Evolutionary conservation across 306 rosid species (phyloP), one percentile per base, ranked within the genome.

Genomic region (Fragaria nilgerrensis): DNA sequence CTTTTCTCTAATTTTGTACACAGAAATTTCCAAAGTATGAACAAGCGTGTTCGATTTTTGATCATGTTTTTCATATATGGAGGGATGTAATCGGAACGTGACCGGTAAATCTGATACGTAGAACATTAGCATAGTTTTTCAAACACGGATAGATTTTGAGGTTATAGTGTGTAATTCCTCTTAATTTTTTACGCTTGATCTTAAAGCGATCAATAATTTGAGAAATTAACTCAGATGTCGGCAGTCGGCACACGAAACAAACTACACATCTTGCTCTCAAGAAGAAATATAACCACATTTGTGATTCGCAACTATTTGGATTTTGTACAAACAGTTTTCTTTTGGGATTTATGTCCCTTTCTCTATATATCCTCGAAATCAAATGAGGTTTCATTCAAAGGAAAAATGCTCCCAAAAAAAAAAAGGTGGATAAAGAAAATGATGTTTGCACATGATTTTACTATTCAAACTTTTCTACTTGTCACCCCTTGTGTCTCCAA

Each of bases 391-490:
- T 2, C 68, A n/a, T 34, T 67, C 11, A 16, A 22, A 22, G 76
- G 29, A 14, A 22, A 13, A 55, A 48, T 48, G 53, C 50, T 43
- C 20, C 20, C 65, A 71, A 70, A 36, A 36, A 63, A 29, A 63
- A 64, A 36, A 64, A 14, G n/a, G 63, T 53, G 74, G 81, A 72
- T 44, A 9, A 25, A 49, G 70, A 43, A 82, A 48, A 56, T 32
- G 75, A 68, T 5, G 48, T 41, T 13, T 48, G 55, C 44, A 36
- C 68, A 25, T 10, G 44, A 44, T 39, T 82, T 43, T 32, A 23
- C 39, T 41, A 50, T 70, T 39, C 39, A 9, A 20, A 43, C 74
- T 27, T 73, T 80, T 44, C 50, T 36, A 29, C n/a, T 39, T 41
- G 70, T 36, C 27, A 53, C 61, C 61, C 11, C 22, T n/a, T 22